These are phyloP conservation scores for Plantago coronopus DNA, from an alignment of 305 asterid species.

Conservation along the genomic window DNA sequence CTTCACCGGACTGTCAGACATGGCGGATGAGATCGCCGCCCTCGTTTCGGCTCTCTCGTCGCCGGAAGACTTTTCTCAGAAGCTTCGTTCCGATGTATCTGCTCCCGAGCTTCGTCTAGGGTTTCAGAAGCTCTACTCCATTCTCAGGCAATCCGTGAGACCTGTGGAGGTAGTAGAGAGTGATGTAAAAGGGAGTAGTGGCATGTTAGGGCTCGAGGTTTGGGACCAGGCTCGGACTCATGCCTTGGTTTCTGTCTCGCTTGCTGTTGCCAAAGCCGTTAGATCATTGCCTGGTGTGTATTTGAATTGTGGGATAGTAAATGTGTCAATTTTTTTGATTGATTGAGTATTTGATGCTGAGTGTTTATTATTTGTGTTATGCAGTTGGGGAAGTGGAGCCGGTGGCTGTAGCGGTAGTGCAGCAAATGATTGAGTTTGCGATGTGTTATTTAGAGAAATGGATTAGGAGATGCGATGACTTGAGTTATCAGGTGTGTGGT, in stretches of 20 bases:
- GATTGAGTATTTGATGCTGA: slow-evolving; percentile 9
- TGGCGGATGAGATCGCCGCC: slow-evolving; percentile 95
- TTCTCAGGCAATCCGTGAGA: slow-evolving; percentile 57
- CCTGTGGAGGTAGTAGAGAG: slow-evolving; percentile 31
- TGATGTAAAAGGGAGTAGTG: slow-evolving; percentile 28
- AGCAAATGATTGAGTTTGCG: slow-evolving; percentile 77
- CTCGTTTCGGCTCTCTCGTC: slow-evolving; percentile 71
- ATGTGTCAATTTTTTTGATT: neutral
- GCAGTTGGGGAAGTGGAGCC: slow-evolving; percentile 90
- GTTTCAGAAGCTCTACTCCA: slow-evolving; percentile 55
- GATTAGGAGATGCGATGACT: slow-evolving; percentile 57
- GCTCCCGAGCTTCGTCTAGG: slow-evolving; percentile 52
- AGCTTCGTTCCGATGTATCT: slow-evolving; percentile 71
- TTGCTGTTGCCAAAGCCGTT: slow-evolving; percentile 54
- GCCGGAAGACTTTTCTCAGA: slow-evolving; percentile 52
- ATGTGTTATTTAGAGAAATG: slow-evolving; percentile 74
- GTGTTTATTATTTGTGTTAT: slow-evolving; percentile 18
- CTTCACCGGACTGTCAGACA: slow-evolving; percentile 33
- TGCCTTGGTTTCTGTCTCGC: slow-evolving; percentile 66
- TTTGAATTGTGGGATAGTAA: slow-evolving; percentile 5
- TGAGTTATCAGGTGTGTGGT: slow-evolving; percentile 61
- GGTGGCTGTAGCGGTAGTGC: slow-evolving; percentile 64
- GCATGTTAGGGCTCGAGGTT: slow-evolving; percentile 56
- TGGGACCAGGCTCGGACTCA: slow-evolving; percentile 79
- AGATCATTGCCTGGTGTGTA: slow-evolving; percentile 64